phyloP scores from a whole-genome alignment of 768 basidiomycete species.

The Russula earlei region DNA sequence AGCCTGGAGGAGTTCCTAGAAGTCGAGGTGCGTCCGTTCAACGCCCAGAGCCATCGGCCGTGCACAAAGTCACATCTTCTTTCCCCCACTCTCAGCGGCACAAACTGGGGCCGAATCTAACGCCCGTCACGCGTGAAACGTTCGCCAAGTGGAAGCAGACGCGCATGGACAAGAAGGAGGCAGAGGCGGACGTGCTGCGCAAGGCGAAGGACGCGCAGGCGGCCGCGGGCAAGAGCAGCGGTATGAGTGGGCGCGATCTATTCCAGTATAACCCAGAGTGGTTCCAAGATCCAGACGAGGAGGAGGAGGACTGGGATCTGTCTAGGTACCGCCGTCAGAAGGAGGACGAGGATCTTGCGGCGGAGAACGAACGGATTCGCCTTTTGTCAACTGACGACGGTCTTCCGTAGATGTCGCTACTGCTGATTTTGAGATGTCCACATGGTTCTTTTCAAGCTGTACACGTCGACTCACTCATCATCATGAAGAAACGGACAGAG shows the following conservation, averaged over 20 bases:
- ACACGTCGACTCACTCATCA: no score
- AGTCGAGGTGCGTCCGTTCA: constrained; percentile 65
- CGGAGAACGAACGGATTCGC: constrained; percentile 45
- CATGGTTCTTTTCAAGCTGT: neutral
- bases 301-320: constrained; percentile 41
- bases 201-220: constrained; percentile 76
- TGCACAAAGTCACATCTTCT: neutral
- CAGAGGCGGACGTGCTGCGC: constrained; percentile 70
- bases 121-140: constrained; percentile 85
- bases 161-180: constrained; percentile 88
- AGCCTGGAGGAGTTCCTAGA: constrained; percentile 96
- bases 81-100: constrained; percentile 52
- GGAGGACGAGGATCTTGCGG: constrained; percentile 49
- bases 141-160: constrained; percentile 96
- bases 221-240: constrained; percentile 81
- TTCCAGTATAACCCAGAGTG: constrained; percentile 95
- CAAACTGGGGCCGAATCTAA: constrained; percentile 83
- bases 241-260: constrained; percentile 96
- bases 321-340: constrained; percentile 50
- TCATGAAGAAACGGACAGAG: no score
- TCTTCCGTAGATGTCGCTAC: constrained; percentile 24
- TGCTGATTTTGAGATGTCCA: constrained; percentile 23
- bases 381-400: constrained; percentile 29
- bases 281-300: constrained; percentile 71
- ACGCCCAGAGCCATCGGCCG: neutral